A percentile compares a stretch with the other conserved stretches of the same genome.
These are phyloP conservation scores for Phytophthora crassamura DNA, from an alignment of 352 stramenopile species.

Conservation along the genomic window DNA sequence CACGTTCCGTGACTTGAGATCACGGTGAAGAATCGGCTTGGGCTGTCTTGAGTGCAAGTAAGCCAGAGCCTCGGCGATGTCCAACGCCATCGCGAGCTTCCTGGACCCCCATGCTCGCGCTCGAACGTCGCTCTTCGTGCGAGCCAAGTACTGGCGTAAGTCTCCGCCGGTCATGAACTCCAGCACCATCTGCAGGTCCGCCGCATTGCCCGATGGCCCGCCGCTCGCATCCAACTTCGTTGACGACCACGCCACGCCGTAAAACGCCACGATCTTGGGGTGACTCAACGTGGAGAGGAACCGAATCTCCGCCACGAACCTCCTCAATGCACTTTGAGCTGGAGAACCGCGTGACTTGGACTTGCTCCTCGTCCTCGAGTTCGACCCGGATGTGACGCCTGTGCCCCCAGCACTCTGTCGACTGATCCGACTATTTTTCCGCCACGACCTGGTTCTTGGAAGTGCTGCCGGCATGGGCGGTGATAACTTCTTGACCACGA, in stretches of 20 bases:
- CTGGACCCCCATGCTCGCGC: constrained; percentile 48
- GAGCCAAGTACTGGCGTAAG: constrained; percentile 54
- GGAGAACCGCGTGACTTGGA: constrained; percentile 27
- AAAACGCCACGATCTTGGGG: constrained; percentile 80
- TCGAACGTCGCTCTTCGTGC: constrained; percentile 36
- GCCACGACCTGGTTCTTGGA: constrained; percentile 39
- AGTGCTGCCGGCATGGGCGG: constrained; percentile 39
- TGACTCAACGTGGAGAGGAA: constrained; percentile 69
- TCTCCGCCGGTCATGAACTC: constrained; percentile 82
- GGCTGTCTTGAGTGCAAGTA: constrained; percentile 68
- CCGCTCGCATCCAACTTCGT: constrained; percentile 15
- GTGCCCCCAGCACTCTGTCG: constrained; percentile 12
- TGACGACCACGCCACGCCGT: constrained; percentile 73
- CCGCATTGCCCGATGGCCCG: constrained; percentile 26
- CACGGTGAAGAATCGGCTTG: constrained; percentile 66
- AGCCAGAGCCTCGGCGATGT: constrained; percentile 66
- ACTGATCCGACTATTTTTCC: constrained; percentile 36
- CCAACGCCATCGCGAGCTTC: constrained; percentile 69
- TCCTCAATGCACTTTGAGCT: constrained; percentile 17
- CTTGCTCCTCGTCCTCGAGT: constrained; percentile 18
- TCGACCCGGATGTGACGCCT: constrained; percentile 14
- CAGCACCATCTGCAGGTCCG: constrained; percentile 68
- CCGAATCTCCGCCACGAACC: constrained; percentile 77
- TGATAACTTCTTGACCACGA: constrained; percentile 62
- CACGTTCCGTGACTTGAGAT: constrained; percentile 78